Evolutionary conservation across 2,329 filamentous ascomycete species (phyloP), one percentile per base, ranked within the genome.

Genomic region (Ceratocystis papillata): DNA sequence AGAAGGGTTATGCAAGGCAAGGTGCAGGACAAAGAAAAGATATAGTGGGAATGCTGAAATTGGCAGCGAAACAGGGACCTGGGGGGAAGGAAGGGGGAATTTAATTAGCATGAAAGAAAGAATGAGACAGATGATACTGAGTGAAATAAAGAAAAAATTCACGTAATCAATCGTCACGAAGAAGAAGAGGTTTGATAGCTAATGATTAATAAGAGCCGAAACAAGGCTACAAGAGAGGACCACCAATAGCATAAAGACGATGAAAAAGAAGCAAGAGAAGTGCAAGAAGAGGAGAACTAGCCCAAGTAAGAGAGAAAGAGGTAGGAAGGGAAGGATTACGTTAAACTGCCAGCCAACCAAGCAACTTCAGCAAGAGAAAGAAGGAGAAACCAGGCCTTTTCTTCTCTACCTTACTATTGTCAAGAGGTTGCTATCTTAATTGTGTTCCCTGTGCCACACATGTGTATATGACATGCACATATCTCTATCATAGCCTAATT

Each of bases 1-100:
- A 57, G 53, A 57, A 57, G 53, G 53, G 53, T 57, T 33, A 33
- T 57, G 53, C 53, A 57, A 33, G 53, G 7, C 53, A 33, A 28
- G 12, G 15, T 17, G n/a, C 25, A 57, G 28, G 25, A 28, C 25
- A 57, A 30, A 28, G 22, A 28, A 28, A 57, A 57, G 53, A 33
- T 28, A 28, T 57, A 30, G 53, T 50, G 53, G 22, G 7, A 30
- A 57, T 57, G 53, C 53, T 57, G 53, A 57, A 57, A 57, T 57
- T 30, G 25, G 53, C 53, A 28, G 22, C 48, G n/a, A 50, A 50
- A 45, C 61, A 63, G 41, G 33, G 46, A 50, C 41, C 22, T 28
- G 30, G 53, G 53, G 37, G 8, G 3, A 15, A 41, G 37, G 37
- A 41, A 41, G 37, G 53, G 53, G 53, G 25, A 5, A 28, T 28